Evolutionary conservation across 2,329 filamentous ascomycete species (phyloP).

Genomic region (Ophioceras dolichostomum): DNA sequence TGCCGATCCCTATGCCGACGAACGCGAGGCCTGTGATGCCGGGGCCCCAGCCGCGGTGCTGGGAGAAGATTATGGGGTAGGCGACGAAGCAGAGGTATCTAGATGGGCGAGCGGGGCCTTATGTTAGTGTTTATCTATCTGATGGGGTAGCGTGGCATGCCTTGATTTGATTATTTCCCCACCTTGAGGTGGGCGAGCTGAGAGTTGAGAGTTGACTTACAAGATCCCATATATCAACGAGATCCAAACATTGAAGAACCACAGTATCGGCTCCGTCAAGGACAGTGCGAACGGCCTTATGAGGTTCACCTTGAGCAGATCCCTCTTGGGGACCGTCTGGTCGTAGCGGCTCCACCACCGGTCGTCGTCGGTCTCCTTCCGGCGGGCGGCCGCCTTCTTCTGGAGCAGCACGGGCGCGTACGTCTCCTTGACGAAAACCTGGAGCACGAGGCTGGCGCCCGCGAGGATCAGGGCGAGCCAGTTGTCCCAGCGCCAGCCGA

Average conservation of each 20-base stretch:
- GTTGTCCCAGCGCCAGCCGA: slow-evolving; percentile 83
- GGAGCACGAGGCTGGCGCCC: slow-evolving; percentile 45
- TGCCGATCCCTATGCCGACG: slow-evolving; percentile 54
- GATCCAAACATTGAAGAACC: slow-evolving; percentile 61
- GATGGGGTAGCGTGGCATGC: too few species aligned
- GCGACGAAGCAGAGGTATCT: slow-evolving; percentile 76
- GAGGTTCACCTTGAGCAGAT: slow-evolving; percentile 63
- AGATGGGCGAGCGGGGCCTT: slow-evolving; percentile 28
- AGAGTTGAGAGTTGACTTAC: slow-evolving; percentile 6
- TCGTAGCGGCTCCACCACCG: slow-evolving; percentile 77
- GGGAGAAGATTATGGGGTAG: slow-evolving; percentile 69
- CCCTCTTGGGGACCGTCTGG: slow-evolving; percentile 44
- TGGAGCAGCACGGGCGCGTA: slow-evolving; percentile 63
- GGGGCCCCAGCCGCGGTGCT: slow-evolving; percentile 42
- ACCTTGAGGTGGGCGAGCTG: neutral
- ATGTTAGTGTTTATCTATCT: too few species aligned
- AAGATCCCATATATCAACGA: slow-evolving; percentile 78
- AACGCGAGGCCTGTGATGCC: slow-evolving; percentile 54
- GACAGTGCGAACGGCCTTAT: slow-evolving; percentile 67
- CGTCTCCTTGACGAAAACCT: slow-evolving; percentile 57
- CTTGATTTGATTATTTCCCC: too few species aligned
- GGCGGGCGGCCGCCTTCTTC: slow-evolving; percentile 47
- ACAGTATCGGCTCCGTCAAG: slow-evolving; percentile 69
- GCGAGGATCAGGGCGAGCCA: slow-evolving; percentile 69
- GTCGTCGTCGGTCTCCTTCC: slow-evolving; percentile 57